phyloP scores from a whole-genome alignment of 2,329 filamentous ascomycete genomes.

The Trichoderma arundinaceum region DNA sequence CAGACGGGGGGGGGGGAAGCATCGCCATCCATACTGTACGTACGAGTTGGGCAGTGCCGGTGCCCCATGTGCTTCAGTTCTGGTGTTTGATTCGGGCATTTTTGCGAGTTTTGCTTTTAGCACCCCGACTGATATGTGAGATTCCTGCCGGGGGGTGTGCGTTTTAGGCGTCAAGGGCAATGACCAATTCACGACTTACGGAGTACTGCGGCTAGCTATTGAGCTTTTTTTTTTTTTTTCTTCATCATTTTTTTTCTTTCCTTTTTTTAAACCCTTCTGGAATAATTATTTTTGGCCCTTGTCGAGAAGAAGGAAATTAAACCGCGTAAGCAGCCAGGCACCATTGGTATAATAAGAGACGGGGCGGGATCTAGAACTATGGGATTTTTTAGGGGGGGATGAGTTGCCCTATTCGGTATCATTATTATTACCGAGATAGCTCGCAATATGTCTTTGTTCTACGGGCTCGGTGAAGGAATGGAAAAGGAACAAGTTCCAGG shows the following conservation, averaged over 20 bases:
- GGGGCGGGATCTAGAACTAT: slow-evolving; percentile 1
- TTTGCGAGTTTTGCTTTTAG: neutral
- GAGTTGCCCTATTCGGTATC: slow-evolving; percentile 5
- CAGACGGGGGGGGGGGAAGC: neutral
- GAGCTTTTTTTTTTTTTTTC: neutral
- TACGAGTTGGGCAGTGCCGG: neutral
- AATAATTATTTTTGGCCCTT: neutral
- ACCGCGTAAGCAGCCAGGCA: slow-evolving; percentile 3
- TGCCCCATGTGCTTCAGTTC: slow-evolving; percentile 20
- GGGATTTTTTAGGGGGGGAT: neutral
- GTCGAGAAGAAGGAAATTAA: slow-evolving; percentile 3
- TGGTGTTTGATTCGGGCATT: slow-evolving; percentile 26
- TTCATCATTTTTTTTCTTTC: neutral
- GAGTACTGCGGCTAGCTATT: neutral
- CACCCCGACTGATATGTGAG: slow-evolving; percentile 4
- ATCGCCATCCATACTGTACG: neutral
- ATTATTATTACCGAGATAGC: slow-evolving; percentile 2
- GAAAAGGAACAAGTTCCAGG: neutral
- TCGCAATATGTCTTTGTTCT: neutral
- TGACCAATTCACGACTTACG: neutral
- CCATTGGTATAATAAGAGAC: neutral
- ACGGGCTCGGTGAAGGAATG: neutral
- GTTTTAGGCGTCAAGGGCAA: slow-evolving; percentile 28
- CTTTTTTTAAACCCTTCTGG: too few relatives aligned
- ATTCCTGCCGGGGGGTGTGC: neutral